Evolutionary conservation across 169 alveolate genomes (phyloP), one percentile per base, ranked within the genome.

Genomic region (Eimeria acervulina): DNA sequence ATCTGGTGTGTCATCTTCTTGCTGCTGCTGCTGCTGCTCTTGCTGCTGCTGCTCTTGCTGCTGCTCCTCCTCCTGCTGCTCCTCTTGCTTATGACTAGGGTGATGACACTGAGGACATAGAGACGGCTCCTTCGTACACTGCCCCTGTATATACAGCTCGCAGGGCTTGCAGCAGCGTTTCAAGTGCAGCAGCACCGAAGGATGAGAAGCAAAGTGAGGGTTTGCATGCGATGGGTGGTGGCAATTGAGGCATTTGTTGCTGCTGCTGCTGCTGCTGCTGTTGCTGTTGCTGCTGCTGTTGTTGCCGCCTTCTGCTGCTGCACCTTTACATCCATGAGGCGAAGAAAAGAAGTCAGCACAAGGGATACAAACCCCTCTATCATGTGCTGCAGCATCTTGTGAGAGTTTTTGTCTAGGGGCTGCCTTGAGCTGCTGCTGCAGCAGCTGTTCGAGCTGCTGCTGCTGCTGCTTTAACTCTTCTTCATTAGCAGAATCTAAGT

Each of bases 41-140:
- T 70, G 81, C 21, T 74, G 85, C 85, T 33, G 85, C 52, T 74
- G 85, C 81, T 70, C 42, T 40, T 70, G 81, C 44, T 70, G 81
- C 81, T 70, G 81, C 81, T 23, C 42, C 42, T 70, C 76, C 7
- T 28, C 36, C 76, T 23, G 28, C 19, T 23, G 28, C 19, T 66
- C 28, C 40, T 66, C 28, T 17, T 66, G 28, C 19, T 66, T 23
- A 66, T 66, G 76, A 28, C 76, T 66, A 8, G 76, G 76, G 19
- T 66, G 76, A 66, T 66, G 76, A 28, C 76, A 66, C 28, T 5
- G 4, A 66, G 36, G 36, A 66, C 76, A 66, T 28, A 66, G 76
- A 23, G 76, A 66, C 40, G 76, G 76, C 40, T 23, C 76, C 76
- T 66, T 66, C 76, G 7, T 7, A 17, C 76, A 66, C 76, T 66